These are phyloP conservation scores for Solanum corneliomulleri DNA, from an alignment of 257 asterid species.

Conservation along the genomic window DNA sequence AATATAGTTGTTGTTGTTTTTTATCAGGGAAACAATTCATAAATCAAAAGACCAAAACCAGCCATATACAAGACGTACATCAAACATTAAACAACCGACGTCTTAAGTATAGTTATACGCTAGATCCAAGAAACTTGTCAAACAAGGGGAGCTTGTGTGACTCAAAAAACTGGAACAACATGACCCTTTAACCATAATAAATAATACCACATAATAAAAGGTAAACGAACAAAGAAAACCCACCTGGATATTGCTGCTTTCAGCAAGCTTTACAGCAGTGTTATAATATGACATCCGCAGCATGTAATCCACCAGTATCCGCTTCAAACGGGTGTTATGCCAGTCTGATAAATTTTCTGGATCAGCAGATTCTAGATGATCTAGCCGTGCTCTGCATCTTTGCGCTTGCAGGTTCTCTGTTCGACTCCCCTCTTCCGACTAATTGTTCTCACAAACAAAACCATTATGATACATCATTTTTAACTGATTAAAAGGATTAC, in stretches of 20 bases:
- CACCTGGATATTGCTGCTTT: slow-evolving; percentile 81
- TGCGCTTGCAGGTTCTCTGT: slow-evolving; percentile 89
- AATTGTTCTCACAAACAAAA: slow-evolving; percentile 12
- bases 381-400: slow-evolving; percentile 75
- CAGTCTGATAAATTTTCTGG: slow-evolving; percentile 60
- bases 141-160: neutral
- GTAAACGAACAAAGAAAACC: neutral
- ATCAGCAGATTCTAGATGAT: slow-evolving; percentile 78
- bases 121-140: neutral
- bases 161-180: neutral
- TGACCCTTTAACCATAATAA: neutral
- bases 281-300: slow-evolving; percentile 89
- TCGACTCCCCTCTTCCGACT: slow-evolving; percentile 85
- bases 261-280: slow-evolving; percentile 83
- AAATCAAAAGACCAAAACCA: too few species aligned
- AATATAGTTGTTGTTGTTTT: too few species aligned
- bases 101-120: neutral
- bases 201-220: neutral
- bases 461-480: neutral
- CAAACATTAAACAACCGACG: too few species aligned
- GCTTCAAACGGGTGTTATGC: slow-evolving; percentile 61
- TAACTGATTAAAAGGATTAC: neutral
- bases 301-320: slow-evolving; percentile 94
- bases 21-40: too few species aligned
- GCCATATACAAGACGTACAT: too few species aligned